Conservation (phyloP, 2,329 filamentous ascomycete genomes). For the Bipolaris victoriae region DNA sequence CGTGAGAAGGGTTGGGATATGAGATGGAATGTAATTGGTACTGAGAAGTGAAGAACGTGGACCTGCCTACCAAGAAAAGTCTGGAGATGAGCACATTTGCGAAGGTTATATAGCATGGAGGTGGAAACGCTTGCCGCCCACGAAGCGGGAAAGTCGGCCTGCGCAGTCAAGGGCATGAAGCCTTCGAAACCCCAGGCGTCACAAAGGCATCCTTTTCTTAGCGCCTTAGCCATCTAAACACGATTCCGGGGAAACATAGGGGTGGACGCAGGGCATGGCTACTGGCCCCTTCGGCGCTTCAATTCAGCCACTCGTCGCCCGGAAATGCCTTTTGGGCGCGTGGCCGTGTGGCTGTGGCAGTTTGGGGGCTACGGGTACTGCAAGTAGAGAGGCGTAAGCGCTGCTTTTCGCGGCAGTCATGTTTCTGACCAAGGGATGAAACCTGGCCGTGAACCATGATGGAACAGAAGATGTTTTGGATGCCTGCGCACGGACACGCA, state of each 20-base stretch:
- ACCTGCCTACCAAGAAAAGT: conserved; percentile 45
- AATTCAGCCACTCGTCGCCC: conserved; percentile 35
- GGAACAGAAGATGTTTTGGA: conserved; percentile 30
- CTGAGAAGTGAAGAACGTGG: conserved; percentile 42
- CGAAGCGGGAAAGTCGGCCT: conserved; percentile 31
- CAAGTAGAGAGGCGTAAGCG: conserved; percentile 12
- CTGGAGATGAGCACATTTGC: conserved; percentile 41
- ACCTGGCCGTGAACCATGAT: conserved; percentile 31
- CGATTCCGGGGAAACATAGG: conserved; percentile 21
- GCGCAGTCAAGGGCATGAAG: conserved; percentile 40
- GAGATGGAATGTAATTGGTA: conserved; percentile 36
- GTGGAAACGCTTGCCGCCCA: conserved; percentile 35
- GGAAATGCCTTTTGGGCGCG: conserved; percentile 23
- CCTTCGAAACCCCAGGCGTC: conserved; percentile 44
- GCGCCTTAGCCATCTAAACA: conserved; percentile 23
- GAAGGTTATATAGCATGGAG: conserved; percentile 43
- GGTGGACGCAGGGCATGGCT: conserved; percentile 12
- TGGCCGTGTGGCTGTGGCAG: conserved; percentile 34
- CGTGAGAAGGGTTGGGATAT: conserved; percentile 25
- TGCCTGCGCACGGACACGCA: conserved; percentile 18
- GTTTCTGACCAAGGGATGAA: conserved; percentile 46
- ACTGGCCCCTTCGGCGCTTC: conserved; percentile 40
- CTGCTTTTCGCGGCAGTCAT: conserved; percentile 22
- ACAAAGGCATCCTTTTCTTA: conserved; percentile 37
- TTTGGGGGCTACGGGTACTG: conserved; percentile 34